Evolutionary conservation across 1,139 yeast genomes (phyloP).

Genomic region (Geotrichum citri-aurantii): DNA sequence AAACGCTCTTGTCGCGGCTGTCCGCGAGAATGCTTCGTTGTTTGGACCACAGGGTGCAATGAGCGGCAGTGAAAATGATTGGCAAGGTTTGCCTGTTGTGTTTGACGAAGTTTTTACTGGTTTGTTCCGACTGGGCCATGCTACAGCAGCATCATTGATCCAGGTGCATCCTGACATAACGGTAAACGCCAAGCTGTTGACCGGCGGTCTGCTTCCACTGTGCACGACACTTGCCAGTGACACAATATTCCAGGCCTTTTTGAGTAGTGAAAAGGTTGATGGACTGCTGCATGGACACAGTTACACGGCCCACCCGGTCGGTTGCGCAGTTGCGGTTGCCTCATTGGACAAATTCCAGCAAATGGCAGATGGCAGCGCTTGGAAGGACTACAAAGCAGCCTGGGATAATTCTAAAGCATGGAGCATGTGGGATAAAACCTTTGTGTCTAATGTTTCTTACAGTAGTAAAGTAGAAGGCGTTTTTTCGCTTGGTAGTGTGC

Average conservation of each 20-base stretch:
- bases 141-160: slow-evolving; percentile 24
- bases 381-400: slow-evolving; percentile 19
- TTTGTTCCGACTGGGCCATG: slow-evolving; percentile 27
- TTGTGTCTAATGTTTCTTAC: slow-evolving; percentile 21
- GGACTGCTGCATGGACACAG: slow-evolving; percentile 32
- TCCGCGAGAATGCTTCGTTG: slow-evolving; percentile 22
- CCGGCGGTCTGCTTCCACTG: slow-evolving; percentile 30
- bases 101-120: slow-evolving; percentile 33
- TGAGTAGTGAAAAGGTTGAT: slow-evolving; percentile 26
- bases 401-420: slow-evolving; percentile 14
- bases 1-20: slow-evolving; percentile 26
- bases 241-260: slow-evolving; percentile 25
- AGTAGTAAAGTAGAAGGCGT: slow-evolving; percentile 23
- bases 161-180: slow-evolving; percentile 28
- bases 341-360: slow-evolving; percentile 21
- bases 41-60: slow-evolving; percentile 11
- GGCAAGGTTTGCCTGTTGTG: slow-evolving; percentile 30
- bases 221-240: slow-evolving; percentile 28
- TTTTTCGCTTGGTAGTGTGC: slow-evolving; percentile 28
- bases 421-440: slow-evolving; percentile 26
- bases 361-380: slow-evolving; percentile 16
- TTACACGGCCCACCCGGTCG: slow-evolving; percentile 33
- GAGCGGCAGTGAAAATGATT: slow-evolving; percentile 9
- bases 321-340: slow-evolving; percentile 29
- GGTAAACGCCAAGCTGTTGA: slow-evolving; percentile 30